Evolutionary conservation across 2,329 filamentous ascomycete genomes (phyloP).

Genomic region (Pseudocercospora pini-densiflorae): DNA sequence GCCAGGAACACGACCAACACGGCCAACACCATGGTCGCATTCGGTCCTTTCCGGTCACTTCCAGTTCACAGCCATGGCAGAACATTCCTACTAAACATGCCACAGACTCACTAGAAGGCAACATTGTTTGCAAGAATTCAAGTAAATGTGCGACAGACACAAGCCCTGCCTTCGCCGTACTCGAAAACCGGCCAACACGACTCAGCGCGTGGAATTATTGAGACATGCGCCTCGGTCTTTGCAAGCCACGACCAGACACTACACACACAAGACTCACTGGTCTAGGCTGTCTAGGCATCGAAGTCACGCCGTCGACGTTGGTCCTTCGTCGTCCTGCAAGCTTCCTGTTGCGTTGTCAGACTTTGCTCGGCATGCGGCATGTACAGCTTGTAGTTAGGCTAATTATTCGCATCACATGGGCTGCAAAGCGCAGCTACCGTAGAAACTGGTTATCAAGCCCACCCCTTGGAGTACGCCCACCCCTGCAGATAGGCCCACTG

Average conservation of each 20-base stretch:
- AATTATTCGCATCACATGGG: too few relatives aligned
- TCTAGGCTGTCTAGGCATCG: neutral
- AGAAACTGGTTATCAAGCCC: too few relatives aligned
- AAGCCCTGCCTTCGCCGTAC: neutral
- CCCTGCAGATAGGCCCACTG: too few relatives aligned
- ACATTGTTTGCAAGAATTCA: too few relatives aligned
- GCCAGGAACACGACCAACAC: constrained; percentile 12
- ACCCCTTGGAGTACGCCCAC: too few relatives aligned
- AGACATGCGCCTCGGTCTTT: neutral
- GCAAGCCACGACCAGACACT: neutral
- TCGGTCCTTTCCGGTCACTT: neutral
- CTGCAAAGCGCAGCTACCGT: neutral
- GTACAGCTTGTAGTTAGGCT: too few relatives aligned
- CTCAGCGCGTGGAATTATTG: neutral
- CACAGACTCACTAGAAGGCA: too few relatives aligned
- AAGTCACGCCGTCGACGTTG: neutral
- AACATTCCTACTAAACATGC: too few relatives aligned
- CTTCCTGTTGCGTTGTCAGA: neutral
- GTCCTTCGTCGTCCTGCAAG: neutral
- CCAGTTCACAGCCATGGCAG: neutral
- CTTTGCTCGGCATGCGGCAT: neutral
- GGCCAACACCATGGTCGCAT: neutral
- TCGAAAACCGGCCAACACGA: neutral
- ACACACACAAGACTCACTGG: neutral
- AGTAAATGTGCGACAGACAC: neutral